Conservation (phyloP, 345 rosid species). For the Microthlaspi erraticum region DNA sequence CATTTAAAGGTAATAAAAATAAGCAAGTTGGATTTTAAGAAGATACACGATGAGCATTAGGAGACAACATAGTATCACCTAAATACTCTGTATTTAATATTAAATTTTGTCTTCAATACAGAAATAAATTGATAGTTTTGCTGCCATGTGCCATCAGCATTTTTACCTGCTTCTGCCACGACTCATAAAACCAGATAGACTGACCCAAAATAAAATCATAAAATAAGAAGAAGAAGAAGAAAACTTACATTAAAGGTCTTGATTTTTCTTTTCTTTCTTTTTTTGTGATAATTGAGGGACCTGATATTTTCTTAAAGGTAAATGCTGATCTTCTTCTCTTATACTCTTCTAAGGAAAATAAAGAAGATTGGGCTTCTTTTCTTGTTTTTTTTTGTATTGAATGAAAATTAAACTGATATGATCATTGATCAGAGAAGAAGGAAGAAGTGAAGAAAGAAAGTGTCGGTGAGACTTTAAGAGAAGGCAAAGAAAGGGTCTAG, state of each 20-base stretch:
- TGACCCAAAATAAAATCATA: constrained; percentile 15
- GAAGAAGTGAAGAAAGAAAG: constrained; percentile 36
- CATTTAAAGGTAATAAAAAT: constrained; percentile 14
- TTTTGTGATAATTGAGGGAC: too few relatives aligned
- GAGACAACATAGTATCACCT: constrained; percentile 45
- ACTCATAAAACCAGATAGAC: constrained; percentile 16
- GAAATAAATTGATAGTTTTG: constrained; percentile 32
- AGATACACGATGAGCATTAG: constrained; percentile 43
- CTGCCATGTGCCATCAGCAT: constrained; percentile 41
- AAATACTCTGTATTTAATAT: constrained; percentile 37
- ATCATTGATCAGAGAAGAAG: too few relatives aligned
- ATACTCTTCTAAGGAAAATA: background rate
- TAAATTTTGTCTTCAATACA: background rate
- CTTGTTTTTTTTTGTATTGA: background rate
- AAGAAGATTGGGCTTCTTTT: constrained; percentile 4
- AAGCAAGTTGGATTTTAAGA: constrained; percentile 6
- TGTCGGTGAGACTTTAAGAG: constrained; percentile 27
- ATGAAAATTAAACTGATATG: background rate
- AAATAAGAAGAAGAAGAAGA: background rate
- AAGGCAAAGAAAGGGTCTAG: constrained; percentile 39
- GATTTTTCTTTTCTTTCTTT: too few relatives aligned
- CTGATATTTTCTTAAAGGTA: background rate
- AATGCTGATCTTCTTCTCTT: constrained; percentile 33
- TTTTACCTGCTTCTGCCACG: constrained; percentile 42
- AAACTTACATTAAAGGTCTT: constrained; percentile 24